These are phyloP conservation scores for Citrullus colocynthis DNA, from an alignment of 306 rosid genomes.

Conservation along the genomic window DNA sequence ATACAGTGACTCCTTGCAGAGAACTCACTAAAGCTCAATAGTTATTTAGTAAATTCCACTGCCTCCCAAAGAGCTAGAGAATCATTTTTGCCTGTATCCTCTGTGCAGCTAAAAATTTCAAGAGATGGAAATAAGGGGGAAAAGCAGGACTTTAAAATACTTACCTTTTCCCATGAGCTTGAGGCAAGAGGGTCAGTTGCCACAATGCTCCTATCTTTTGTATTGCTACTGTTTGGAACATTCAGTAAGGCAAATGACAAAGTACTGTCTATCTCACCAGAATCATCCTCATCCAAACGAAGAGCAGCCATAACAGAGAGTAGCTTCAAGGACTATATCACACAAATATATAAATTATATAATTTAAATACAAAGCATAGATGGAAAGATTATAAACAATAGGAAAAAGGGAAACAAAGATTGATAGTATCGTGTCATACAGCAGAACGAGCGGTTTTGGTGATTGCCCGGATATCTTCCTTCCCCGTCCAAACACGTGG, in stretches of 20 bases:
- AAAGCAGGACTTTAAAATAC: constrained; percentile 11
- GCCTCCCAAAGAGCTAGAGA: not conserved
- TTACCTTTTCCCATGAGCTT: constrained; percentile 83
- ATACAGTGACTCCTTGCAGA: not conserved
- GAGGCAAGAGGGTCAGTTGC: constrained; percentile 72
- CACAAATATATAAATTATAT: not conserved
- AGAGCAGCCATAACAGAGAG: constrained; percentile 82
- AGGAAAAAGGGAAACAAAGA: not conserved
- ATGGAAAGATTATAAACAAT: not conserved
- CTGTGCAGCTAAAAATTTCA: not conserved
- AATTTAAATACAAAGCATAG: not conserved
- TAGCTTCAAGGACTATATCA: constrained; percentile 72
- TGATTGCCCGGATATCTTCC: constrained; percentile 84
- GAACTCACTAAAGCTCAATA: not conserved
- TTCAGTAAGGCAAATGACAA: constrained; percentile 53
- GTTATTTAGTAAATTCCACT: not conserved
- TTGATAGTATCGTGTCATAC: constrained; percentile 30
- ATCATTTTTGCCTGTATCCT: not conserved
- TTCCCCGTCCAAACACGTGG: constrained; percentile 95
- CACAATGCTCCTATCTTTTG: constrained; percentile 41
- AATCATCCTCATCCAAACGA: constrained; percentile 59
- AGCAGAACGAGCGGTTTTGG: constrained; percentile 80
- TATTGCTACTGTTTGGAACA: constrained; percentile 28
- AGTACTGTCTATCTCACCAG: constrained; percentile 54
- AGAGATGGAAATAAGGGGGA: constrained; percentile 6